Percentiles rank a stretch among this genome's conserved stretches.
Conservation (phyloP, 352 stramenopile species). For the Pythium insidiosum region DNA sequence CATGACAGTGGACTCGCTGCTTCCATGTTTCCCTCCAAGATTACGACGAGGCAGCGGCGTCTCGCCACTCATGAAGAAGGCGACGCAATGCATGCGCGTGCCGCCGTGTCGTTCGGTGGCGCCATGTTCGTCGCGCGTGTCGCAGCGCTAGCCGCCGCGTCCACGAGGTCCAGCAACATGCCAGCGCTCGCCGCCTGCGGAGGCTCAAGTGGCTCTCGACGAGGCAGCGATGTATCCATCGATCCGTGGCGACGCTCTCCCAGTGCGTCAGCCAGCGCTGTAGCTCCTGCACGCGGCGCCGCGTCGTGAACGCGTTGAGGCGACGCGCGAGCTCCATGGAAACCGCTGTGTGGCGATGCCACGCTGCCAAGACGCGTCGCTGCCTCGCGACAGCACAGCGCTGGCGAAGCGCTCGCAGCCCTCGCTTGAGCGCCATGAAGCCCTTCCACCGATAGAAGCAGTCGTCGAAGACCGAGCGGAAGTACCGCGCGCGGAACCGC, state of each 20-base stretch:
- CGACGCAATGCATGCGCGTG: not conserved
- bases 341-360: not conserved
- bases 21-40: too few relatives aligned
- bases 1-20: too few relatives aligned
- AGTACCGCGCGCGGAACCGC: slow-evolving; percentile 18
- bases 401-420: slow-evolving; percentile 5
- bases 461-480: slow-evolving; percentile 14
- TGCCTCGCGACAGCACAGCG: not conserved
- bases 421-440: slow-evolving; percentile 4
- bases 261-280: not conserved
- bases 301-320: not conserved
- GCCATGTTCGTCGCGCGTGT: not conserved
- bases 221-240: not conserved
- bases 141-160: not conserved
- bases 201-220: not conserved
- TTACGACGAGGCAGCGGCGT: too few relatives aligned
- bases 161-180: not conserved
- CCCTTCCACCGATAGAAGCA: slow-evolving; percentile 19
- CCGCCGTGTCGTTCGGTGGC: not conserved
- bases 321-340: not conserved
- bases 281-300: not conserved
- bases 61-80: not conserved
- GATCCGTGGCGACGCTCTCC: not conserved
- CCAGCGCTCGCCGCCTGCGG: not conserved
- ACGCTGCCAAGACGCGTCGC: not conserved